Conservation (phyloP, 331 rosid species). For the Rosa hybrid region DNA sequence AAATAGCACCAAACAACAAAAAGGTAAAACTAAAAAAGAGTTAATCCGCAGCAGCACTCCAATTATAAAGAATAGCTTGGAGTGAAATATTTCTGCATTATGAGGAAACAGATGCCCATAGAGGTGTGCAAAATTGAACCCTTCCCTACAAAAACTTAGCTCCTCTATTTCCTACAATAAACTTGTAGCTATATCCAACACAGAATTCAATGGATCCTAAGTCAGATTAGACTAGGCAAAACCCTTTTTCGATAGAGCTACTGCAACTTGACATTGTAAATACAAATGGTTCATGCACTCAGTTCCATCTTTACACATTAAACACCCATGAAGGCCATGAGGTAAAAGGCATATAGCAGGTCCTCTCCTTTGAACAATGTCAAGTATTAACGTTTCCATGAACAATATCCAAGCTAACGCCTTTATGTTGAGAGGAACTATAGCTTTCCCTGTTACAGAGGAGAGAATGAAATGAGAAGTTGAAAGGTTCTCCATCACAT, state of each 20-base stretch:
- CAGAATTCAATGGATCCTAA: not conserved
- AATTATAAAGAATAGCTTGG: not conserved
- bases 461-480: not conserved
- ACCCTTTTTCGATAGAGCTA: not conserved
- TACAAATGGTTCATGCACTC: not conserved
- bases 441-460: constrained; percentile 1
- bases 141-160: not conserved
- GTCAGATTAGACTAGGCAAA: not conserved
- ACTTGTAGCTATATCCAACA: not conserved
- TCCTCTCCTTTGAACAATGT: not conserved
- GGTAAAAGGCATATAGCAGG: not conserved
- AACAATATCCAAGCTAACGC: not conserved
- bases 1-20: not conserved
- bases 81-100: not conserved
- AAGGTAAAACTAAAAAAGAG: not conserved
- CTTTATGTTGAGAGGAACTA: not conserved
- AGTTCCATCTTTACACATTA: not conserved
- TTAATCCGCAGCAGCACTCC: not conserved
- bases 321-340: not conserved
- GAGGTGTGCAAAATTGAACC: not conserved
- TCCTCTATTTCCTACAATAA: not conserved
- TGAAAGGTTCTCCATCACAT: not conserved
- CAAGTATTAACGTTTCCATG: not conserved
- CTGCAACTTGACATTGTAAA: not conserved
- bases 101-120: not conserved